phyloP scores from a whole-genome alignment of 2,329 filamentous ascomycete species.

The Diaporthe batatas region DNA sequence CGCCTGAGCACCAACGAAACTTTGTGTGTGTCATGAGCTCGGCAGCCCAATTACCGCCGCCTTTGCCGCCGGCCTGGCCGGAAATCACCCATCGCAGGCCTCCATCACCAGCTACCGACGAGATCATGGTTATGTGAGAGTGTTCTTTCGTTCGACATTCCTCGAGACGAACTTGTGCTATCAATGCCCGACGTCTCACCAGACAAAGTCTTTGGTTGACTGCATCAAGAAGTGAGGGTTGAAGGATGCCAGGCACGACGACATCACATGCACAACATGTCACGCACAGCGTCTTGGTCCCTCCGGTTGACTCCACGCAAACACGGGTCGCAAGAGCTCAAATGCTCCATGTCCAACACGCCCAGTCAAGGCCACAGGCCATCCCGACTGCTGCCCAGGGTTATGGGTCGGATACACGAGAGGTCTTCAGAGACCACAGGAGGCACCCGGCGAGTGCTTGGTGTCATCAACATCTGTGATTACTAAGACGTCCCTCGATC shows the following conservation, averaged over 20 bases:
- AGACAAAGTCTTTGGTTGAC: neutral
- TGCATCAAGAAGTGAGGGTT: accelerated
- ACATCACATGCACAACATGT: too few relatives aligned
- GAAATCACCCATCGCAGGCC: neutral
- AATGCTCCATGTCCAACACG: neutral
- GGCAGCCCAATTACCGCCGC: slow-evolving; percentile 10
- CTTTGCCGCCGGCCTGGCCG: neutral
- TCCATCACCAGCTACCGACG: neutral
- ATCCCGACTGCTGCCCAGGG: too few relatives aligned
- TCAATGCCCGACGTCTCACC: neutral
- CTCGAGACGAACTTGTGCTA: neutral
- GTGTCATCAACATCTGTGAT: neutral
- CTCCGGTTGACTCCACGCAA: neutral
- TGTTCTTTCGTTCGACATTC: neutral
- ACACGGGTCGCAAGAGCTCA: neutral
- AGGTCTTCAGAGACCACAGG: neutral
- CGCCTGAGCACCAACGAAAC: slow-evolving; percentile 15
- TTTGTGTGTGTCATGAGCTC: slow-evolving; percentile 32
- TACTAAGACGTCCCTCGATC: neutral
- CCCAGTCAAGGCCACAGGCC: neutral
- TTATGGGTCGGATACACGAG: neutral
- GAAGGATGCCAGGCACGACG: neutral
- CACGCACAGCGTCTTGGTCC: neutral
- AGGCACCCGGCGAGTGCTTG: neutral
- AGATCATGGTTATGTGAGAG: too few relatives aligned